These are phyloP conservation scores for Hypomontagnella monticulosa DNA, from an alignment of 495 filamentous ascomycete genomes.

Conservation along the genomic window DNA sequence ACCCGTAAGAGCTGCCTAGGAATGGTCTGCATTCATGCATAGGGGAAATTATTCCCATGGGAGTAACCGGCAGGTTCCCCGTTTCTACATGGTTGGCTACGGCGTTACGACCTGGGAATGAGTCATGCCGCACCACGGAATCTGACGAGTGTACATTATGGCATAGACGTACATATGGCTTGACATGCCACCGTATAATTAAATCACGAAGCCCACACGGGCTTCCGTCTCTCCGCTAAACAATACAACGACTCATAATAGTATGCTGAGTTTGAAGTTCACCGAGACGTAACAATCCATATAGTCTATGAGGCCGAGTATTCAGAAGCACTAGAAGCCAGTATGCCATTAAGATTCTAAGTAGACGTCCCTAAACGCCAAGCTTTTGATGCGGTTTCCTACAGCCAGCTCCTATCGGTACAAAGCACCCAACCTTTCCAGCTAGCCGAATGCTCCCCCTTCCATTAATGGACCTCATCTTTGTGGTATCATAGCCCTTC, in stretches of 20 bases:
- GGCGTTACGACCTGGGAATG: conserved; percentile 3
- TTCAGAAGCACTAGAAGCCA: conserved; percentile 3
- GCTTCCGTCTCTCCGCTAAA: neutral
- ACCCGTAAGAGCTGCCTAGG: neutral
- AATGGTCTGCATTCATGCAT: too few species aligned
- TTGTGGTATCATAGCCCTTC: conserved; percentile 21
- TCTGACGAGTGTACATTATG: conserved; percentile 3
- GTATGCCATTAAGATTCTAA: conserved; percentile 19
- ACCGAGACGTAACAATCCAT: neutral
- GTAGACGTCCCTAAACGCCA: conserved; percentile 33
- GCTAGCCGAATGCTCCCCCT: conserved; percentile 7
- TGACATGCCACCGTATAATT: conserved; percentile 14
- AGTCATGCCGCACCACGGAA: conserved; percentile 9
- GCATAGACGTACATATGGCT: conserved; percentile 4
- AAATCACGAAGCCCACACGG: conserved; percentile 10
- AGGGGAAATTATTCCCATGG: neutral
- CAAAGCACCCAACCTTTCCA: conserved; percentile 18
- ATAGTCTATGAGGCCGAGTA: neutral
- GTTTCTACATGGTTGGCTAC: conserved; percentile 5
- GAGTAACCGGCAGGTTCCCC: neutral
- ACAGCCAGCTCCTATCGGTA: conserved; percentile 24
- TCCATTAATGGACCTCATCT: conserved; percentile 9
- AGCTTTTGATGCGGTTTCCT: conserved; percentile 36
- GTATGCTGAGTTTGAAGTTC: neutral
- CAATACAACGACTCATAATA: neutral